phyloP scores from a whole-genome alignment of 2,329 filamentous ascomycete species.

The Nemania diffusa region DNA sequence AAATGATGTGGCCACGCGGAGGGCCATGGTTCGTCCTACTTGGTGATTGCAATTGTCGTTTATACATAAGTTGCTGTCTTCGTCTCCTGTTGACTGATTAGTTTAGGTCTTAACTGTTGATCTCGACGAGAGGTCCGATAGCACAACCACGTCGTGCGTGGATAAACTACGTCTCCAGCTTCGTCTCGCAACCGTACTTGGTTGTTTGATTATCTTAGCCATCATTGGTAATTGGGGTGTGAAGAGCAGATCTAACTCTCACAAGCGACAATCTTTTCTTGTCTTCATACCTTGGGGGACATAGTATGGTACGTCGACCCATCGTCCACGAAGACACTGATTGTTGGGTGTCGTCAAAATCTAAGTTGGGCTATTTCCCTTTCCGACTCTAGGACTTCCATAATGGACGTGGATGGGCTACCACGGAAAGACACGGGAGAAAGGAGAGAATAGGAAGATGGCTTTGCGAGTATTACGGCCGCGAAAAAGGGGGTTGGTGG shows the following conservation, averaged over 20 bases:
- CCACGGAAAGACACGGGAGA: background rate
- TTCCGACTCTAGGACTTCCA: background rate
- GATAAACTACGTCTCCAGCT: background rate
- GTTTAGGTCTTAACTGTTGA: background rate
- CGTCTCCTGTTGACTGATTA: constrained; percentile 2
- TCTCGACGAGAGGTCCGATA: background rate
- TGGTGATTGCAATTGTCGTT: background rate
- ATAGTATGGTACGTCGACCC: background rate
- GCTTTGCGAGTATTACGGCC: background rate
- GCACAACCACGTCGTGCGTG: background rate
- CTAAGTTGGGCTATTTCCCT: background rate
- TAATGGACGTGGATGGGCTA: background rate
- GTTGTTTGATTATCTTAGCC: background rate
- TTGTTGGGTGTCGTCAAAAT: background rate
- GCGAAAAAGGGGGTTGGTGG: background rate
- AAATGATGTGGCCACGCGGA: constrained; percentile 2
- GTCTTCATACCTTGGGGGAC: background rate
- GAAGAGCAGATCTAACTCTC: background rate
- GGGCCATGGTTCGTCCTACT: constrained; percentile 3
- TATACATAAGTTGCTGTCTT: constrained; percentile 12
- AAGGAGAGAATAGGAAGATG: background rate
- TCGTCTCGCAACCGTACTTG: background rate
- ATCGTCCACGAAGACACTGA: background rate
- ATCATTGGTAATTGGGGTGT: background rate
- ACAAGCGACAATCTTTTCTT: background rate